Percentiles rank a stretch among this genome's conserved stretches.
Evolutionary conservation across 805 yeast genomes (phyloP).

Genomic region (Saturnispora galanensis): DNA sequence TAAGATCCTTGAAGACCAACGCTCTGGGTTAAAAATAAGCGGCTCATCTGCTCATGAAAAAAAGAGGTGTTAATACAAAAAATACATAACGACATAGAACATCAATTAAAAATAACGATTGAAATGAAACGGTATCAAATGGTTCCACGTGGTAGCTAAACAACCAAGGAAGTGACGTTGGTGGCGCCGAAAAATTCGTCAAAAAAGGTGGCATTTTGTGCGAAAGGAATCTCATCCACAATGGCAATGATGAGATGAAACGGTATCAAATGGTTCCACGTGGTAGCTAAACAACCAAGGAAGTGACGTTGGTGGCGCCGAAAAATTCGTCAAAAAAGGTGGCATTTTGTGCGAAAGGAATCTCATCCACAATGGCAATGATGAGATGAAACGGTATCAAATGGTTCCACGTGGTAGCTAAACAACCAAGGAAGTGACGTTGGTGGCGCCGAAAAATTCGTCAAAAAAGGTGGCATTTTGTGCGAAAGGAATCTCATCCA

Average conservation of each 20-base stretch:
- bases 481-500: conserved; percentile 5
- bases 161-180: conserved; percentile 1
- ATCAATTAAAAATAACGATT: not conserved
- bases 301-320: conserved; percentile 2
- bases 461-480: conserved; percentile 6
- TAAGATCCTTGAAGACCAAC: not conserved
- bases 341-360: conserved; percentile 5
- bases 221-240: conserved; percentile 4
- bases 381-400: conserved; percentile 2
- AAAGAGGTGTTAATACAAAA: not conserved
- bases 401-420: not conserved
- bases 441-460: conserved; percentile 2
- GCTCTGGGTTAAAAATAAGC: not conserved
- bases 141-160: not conserved
- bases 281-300: not conserved
- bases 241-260: conserved; percentile 1
- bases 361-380: conserved; percentile 3
- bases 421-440: conserved; percentile 1
- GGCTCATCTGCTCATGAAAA: not conserved
- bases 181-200: conserved; percentile 3
- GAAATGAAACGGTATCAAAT: conserved; percentile 1
- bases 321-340: conserved; percentile 5
- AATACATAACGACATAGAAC: not conserved
- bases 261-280: not conserved
- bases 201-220: conserved; percentile 5